These are phyloP conservation scores for Amauroascus niger DNA, from an alignment of 2,329 filamentous ascomycete genomes.

Conservation along the genomic window DNA sequence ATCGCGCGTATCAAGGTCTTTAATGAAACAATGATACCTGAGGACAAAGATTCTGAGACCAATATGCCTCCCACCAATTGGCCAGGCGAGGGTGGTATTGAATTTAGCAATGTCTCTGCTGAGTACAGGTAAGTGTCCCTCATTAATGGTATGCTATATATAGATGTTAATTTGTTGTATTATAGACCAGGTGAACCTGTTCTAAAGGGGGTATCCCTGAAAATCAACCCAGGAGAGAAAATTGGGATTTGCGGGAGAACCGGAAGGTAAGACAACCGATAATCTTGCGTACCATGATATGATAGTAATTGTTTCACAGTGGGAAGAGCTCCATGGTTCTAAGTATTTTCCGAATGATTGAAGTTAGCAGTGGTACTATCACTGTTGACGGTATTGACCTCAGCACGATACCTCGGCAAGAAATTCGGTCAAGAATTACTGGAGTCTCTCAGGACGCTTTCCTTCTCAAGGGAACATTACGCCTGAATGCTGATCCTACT, in stretches of 20 bases:
- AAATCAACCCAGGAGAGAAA: constrained; percentile 25
- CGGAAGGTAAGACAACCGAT: constrained; percentile 21
- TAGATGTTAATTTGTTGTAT: neutral
- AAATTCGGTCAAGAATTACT: constrained; percentile 35
- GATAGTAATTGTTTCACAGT: constrained; percentile 19
- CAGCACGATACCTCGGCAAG: constrained; percentile 30
- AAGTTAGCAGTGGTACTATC: constrained; percentile 33
- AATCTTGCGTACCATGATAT: neutral
- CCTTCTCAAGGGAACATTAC: constrained; percentile 34
- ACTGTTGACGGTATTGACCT: constrained; percentile 38
- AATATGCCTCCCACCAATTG: constrained; percentile 27
- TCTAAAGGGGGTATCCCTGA: constrained; percentile 23
- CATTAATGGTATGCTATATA: neutral
- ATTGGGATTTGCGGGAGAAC: constrained; percentile 30
- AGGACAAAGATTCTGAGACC: constrained; percentile 33
- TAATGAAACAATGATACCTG: constrained; percentile 30
- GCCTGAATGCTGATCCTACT: constrained; percentile 34
- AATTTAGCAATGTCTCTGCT: constrained; percentile 32
- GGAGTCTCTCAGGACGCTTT: constrained; percentile 39
- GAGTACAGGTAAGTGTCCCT: constrained; percentile 25
- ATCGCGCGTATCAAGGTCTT: constrained; percentile 47
- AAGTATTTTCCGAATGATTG: constrained; percentile 37
- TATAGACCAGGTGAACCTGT: constrained; percentile 17
- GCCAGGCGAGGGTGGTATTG: constrained; percentile 31
- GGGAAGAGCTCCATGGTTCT: constrained; percentile 38